phyloP scores from a whole-genome alignment of 2,329 filamentous ascomycete genomes.

The Gnomoniopsis smithogilvyi region DNA sequence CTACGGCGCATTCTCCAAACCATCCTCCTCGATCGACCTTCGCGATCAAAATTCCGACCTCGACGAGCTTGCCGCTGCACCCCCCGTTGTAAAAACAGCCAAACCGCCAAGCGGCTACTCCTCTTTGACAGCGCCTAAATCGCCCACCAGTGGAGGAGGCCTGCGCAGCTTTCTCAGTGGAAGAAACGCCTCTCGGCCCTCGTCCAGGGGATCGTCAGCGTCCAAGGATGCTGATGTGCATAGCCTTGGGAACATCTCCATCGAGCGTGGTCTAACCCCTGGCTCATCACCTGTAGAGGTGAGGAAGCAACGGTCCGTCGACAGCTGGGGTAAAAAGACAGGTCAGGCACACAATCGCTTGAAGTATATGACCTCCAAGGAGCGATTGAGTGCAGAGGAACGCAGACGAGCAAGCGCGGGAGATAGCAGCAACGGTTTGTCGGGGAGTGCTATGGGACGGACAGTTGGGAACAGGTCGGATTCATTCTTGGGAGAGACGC shows the following conservation, averaged over 20 bases:
- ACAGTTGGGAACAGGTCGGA: conserved; percentile 35
- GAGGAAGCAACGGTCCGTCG: conserved; percentile 51
- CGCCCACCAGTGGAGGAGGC: conserved; percentile 40
- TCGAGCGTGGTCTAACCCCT: conserved; percentile 49
- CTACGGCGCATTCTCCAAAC: conserved; percentile 62
- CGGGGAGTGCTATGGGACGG: conserved; percentile 15
- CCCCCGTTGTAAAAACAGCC: conserved; percentile 77
- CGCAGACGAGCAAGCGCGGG: conserved; percentile 48
- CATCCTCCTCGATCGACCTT: conserved; percentile 46
- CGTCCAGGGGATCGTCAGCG: conserved; percentile 51
- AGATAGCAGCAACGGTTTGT: conserved; percentile 35
- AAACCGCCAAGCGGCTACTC: conserved; percentile 78
- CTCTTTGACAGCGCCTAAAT: conserved; percentile 62
- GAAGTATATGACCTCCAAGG: conserved; percentile 73
- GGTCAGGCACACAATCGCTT: conserved; percentile 53
- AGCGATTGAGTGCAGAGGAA: conserved; percentile 62
- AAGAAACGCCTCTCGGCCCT: conserved; percentile 50
- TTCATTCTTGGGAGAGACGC: conserved; percentile 48
- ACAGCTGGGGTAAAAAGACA: conserved; percentile 61
- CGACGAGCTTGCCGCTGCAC: conserved; percentile 57
- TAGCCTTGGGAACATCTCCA: conserved; percentile 62
- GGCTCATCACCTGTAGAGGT: conserved; percentile 45
- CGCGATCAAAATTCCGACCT: conserved; percentile 44
- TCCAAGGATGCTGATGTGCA: conserved; percentile 51
- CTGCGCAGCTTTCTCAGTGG: conserved; percentile 58